A percentile compares a stretch with the other conserved stretches of the same genome.
These are phyloP conservation scores for Phytophthora rubi DNA, from an alignment of 352 stramenopile species.

Conservation along the genomic window DNA sequence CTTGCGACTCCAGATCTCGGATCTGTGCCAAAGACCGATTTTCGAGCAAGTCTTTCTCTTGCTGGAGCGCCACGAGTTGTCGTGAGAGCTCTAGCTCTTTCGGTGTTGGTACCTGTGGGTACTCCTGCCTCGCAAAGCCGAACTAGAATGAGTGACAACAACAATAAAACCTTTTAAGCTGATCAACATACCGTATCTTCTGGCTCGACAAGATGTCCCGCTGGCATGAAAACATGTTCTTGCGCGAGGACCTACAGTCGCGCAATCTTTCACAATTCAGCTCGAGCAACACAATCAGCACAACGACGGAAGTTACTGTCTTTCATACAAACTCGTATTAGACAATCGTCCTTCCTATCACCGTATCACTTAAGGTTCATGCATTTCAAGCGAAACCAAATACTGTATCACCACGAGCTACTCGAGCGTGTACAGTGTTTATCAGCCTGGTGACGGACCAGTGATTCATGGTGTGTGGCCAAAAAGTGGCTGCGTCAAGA, in stretches of 20 bases:
- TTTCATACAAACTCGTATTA: too few relatives aligned
- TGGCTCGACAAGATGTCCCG: constrained; percentile 28
- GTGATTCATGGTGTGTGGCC: too few relatives aligned
- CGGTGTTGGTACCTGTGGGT: constrained; percentile 72
- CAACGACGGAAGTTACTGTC: too few relatives aligned
- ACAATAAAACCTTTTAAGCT: background rate
- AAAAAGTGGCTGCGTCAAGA: too few relatives aligned
- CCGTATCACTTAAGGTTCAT: too few relatives aligned
- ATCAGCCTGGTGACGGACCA: too few relatives aligned
- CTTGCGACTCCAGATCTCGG: constrained; percentile 66
- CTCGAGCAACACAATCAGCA: too few relatives aligned
- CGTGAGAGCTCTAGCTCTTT: constrained; percentile 77
- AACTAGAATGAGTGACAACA: background rate
- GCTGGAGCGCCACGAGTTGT: constrained; percentile 67
- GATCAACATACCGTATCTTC: constrained; percentile 45
- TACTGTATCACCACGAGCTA: too few relatives aligned
- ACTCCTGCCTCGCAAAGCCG: constrained; percentile 46
- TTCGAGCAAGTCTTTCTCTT: constrained; percentile 73
- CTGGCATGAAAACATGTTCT: constrained; percentile 17
- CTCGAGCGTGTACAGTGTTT: too few relatives aligned
- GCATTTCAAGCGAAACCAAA: too few relatives aligned
- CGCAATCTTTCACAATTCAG: too few relatives aligned
- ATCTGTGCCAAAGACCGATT: constrained; percentile 67
- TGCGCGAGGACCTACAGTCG: background rate
- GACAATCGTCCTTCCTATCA: too few relatives aligned